Base-by-base conservation (phyloP, 208 protist genomes). In the Leishmania tarentolae region DNA sequence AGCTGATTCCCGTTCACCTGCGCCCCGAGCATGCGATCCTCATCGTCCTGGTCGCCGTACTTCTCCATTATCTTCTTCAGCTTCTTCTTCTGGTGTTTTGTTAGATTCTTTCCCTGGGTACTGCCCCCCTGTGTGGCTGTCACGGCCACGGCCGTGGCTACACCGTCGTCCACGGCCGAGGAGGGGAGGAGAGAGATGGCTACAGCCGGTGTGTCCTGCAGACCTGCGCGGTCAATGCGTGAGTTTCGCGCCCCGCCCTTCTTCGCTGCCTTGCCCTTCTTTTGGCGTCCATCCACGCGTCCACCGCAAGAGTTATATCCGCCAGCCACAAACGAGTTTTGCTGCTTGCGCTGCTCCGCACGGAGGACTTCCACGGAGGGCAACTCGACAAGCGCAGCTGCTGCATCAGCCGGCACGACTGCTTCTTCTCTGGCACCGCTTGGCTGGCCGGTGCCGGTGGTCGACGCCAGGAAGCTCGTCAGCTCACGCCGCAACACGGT, bases 1-100 rank as follows among this genome's bases (percentile, higher is more conserved):
- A 93, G 73, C 47, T 89, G 59, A 75, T 95, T 95, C 56, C 93
- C 93, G 75, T 95, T 96, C 46, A 96, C 78, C 68, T 89, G 69
- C 42, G 90, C 90, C 13, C 88, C 93, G 3, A 76, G 75, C 42
- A 79, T 65, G 31, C 89, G 81, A 73, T 95, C 93, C 72, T 96
- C 93, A 6, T 95, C 93, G 76, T 96, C 93, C 75, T 96, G 93
- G 57, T 96, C 93, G 17, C 87, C 90, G 82, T 96, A 96, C 85
- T 96, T 96, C 69, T 76, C 81, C 44, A 88, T 76, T 28, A 96
- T 95, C 76, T 91, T 91, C 74, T 93, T 89, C n/a, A 96, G 86
- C 83, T 96, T 96, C 76, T 85, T 86, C 71, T 83, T 78, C 68
- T 96, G 88, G 35, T 93, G 81, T 52, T 91, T 91, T 50, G 90